A percentile compares a stretch with the other conserved stretches of the same genome.
phyloP scores from a whole-genome alignment of 805 yeast genomes.

The Candida parachauliodes region DNA sequence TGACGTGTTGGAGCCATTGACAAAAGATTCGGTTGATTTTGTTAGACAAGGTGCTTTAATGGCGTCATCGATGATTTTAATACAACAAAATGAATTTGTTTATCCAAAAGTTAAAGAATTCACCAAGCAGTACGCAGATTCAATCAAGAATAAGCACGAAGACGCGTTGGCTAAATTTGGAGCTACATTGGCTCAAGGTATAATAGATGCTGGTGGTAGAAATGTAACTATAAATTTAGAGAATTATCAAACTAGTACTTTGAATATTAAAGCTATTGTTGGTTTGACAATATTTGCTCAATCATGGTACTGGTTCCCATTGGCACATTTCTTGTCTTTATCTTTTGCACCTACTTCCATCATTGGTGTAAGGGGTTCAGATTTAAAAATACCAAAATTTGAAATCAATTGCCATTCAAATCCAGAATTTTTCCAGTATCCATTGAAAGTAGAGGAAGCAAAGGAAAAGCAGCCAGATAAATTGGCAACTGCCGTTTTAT shows the following conservation, averaged over 20 bases:
- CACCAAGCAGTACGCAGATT: constrained; percentile 68
- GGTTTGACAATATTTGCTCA: constrained; percentile 88
- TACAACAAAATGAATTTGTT: constrained; percentile 79
- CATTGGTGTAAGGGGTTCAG: constrained; percentile 67
- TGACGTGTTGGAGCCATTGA: constrained; percentile 87
- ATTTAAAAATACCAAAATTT: constrained; percentile 82
- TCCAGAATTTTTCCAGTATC: constrained; percentile 78
- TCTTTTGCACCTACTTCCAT: constrained; percentile 92
- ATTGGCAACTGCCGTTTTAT: constrained; percentile 86
- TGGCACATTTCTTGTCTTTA: constrained; percentile 86
- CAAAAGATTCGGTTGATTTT: constrained; percentile 92
- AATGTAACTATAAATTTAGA: constrained; percentile 93
- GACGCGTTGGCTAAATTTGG: constrained; percentile 98
- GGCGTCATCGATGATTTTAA: constrained; percentile 85
- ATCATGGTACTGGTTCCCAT: constrained; percentile 98
- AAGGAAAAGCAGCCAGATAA: constrained; percentile 83
- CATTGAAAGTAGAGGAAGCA: constrained; percentile 79
- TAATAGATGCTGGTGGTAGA: constrained; percentile 97
- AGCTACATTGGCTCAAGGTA: constrained; percentile 95
- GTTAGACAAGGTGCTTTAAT: constrained; percentile 97
- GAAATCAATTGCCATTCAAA: constrained; percentile 78
- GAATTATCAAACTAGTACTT: constrained; percentile 81
- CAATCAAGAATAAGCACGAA: constrained; percentile 84
- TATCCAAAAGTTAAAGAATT: constrained; percentile 76
- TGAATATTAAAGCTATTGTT: constrained; percentile 86